Conservation (phyloP, 2,329 filamentous ascomycete species). For the Scedosporium aurantiacum region DNA sequence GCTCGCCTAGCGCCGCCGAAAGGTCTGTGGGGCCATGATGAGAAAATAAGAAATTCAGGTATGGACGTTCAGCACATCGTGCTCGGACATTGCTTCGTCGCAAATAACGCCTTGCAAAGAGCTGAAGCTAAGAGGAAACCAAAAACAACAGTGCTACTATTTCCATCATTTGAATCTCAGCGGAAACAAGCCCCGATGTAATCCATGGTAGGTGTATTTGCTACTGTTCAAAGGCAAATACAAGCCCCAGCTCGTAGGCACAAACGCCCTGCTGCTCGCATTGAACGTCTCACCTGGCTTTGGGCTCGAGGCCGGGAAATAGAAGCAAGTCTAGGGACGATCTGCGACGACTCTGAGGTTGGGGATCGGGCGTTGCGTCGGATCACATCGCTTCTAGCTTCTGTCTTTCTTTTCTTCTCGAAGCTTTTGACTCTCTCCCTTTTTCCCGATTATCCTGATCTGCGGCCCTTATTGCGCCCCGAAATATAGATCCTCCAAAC, state of each 20-base stretch:
- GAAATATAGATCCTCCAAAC: neutral
- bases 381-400: neutral
- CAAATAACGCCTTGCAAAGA: too few relatives aligned
- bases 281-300: neutral
- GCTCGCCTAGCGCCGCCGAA: neutral
- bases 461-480: neutral
- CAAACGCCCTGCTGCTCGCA: neutral
- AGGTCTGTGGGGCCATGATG: neutral
- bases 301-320: neutral
- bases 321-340: neutral
- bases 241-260: too few relatives aligned
- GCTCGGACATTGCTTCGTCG: neutral
- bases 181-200: too few relatives aligned
- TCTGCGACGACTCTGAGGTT: slow-evolving; percentile 4
- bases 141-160: too few relatives aligned
- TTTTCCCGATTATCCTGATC: neutral
- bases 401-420: neutral
- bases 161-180: too few relatives aligned
- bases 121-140: too few relatives aligned
- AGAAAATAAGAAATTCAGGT: neutral
- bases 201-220: too few relatives aligned
- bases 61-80: neutral
- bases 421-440: neutral
- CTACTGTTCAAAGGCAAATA: too few relatives aligned
- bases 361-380: neutral